Conservation (phyloP, 2,329 filamentous ascomycete genomes). For the Trichoderma atroviride region DNA sequence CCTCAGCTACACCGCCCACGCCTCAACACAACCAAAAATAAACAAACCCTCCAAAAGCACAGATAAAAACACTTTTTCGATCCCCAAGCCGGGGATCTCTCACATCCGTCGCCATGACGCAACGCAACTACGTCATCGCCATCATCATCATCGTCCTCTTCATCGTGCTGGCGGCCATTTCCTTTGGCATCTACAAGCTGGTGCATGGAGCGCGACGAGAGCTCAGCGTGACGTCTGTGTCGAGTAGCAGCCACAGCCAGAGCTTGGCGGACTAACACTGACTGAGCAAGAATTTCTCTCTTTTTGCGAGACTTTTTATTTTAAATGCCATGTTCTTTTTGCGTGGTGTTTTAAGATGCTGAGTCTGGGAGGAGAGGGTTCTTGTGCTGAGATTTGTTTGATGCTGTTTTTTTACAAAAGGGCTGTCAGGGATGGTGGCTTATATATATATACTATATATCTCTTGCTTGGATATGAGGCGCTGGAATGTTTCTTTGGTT, state of each 20-base stretch:
- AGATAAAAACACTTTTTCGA: not conserved
- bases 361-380: not conserved
- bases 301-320: not conserved
- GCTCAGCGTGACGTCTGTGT: slow-evolving; percentile 45
- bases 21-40: not conserved
- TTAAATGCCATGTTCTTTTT: not conserved
- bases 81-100: not conserved
- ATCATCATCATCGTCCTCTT: slow-evolving; percentile 70
- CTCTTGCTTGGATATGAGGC: not conserved
- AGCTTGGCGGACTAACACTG: slow-evolving; percentile 33
- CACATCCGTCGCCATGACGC: slow-evolving; percentile 52
- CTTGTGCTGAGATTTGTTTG: not conserved
- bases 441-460: not conserved
- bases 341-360: not conserved
- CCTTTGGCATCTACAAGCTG: slow-evolving; percentile 65
- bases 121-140: slow-evolving; percentile 69
- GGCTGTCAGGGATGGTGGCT: not conserved
- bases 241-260: slow-evolving; percentile 35
- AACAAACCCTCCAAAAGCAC: not conserved
- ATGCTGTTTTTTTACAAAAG: not conserved
- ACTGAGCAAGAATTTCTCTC: slow-evolving; percentile 1
- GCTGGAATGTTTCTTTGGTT: not conserved
- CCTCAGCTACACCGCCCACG: not conserved
- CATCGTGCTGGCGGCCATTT: slow-evolving; percentile 61
- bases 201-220: slow-evolving; percentile 55